Base-by-base conservation (phyloP, 768 basidiomycete genomes). In the Russula abietina region DNA sequence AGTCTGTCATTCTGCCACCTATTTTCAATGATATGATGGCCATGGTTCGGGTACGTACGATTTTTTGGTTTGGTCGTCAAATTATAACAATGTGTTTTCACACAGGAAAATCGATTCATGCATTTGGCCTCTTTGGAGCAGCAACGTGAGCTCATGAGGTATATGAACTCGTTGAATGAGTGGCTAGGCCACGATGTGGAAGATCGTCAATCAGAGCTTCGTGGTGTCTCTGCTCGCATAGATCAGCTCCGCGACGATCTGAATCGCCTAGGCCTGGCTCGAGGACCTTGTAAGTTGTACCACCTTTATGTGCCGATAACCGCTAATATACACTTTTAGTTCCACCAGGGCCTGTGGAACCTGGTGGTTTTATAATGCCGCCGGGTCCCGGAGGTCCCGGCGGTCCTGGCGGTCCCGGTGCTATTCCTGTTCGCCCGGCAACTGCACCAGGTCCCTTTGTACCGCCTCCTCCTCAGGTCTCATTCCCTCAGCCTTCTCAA, bases 111-210 rank as follows among this genome's bases (percentile, higher is more conserved):
- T 71, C 86, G 86, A 4, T 73, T 83, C 6, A 87, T 87, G 0
- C 87, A 89, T 71, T 73, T 83, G 22, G 89, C 88, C 0, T 87
- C 87, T 30, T 81, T 91, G 16, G 86, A 88, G 52, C 89, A 92
- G 69, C 89, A 89, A 67, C 80, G 88, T 43, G 88, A 89, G 70
- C 75, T 91, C 55, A 89, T 89, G 82, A 77, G 87, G 57, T 92
- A 93, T 67, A 86, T 93, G 82, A 70, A 81, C 53, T 81, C 79
- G 2, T 75, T 93, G 36, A 93, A 93, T 65, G 80, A 83, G 38
- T 93, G 91, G 91, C 75, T 93, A 17, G 85, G 80, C 60, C 81
- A 85, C 38, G 91, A 93, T 71, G 89, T 91, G 0, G 79, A 80
- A 51, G 89, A 91, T 72, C 85, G 91, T 26, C 90, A 90, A 65